Evolutionary conservation across 768 basidiomycete genomes (phyloP).

Genomic region (Rhizopogon vesiculosus): DNA sequence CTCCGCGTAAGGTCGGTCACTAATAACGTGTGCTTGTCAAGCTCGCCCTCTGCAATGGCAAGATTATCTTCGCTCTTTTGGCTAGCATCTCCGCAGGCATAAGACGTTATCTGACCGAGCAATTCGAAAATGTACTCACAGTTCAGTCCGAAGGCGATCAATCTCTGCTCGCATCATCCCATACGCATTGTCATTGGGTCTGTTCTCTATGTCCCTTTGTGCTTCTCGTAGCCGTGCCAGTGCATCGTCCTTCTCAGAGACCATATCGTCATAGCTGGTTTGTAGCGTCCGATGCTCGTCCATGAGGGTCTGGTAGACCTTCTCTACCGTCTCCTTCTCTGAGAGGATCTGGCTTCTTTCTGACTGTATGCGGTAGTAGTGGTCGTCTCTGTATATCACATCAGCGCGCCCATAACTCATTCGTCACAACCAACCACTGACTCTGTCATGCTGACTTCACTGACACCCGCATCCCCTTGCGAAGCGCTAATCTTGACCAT

Average conservation of each 20-base stretch:
- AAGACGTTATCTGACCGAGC: slow-evolving; percentile 9
- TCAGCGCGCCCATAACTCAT: slow-evolving; percentile 8
- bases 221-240: slow-evolving; percentile 56
- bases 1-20: slow-evolving; percentile 73
- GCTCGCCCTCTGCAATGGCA: slow-evolving; percentile 72
- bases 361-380: slow-evolving; percentile 81
- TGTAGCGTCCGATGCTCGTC: slow-evolving; percentile 76
- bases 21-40: slow-evolving; percentile 71
- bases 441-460: slow-evolving; percentile 75
- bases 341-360: slow-evolving; percentile 71
- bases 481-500: slow-evolving; percentile 67
- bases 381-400: slow-evolving; percentile 63
- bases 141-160: slow-evolving; percentile 71
- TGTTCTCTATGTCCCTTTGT: slow-evolving; percentile 54
- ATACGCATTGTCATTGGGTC: slow-evolving; percentile 68
- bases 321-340: slow-evolving; percentile 86
- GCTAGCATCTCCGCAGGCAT: slow-evolving; percentile 42
- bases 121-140: slow-evolving; percentile 56
- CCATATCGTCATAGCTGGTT: slow-evolving; percentile 68
- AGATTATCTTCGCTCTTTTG: slow-evolving; percentile 95
- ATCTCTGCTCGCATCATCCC: slow-evolving; percentile 77
- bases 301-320: slow-evolving; percentile 68
- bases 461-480: slow-evolving; percentile 41
- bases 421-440: slow-evolving; percentile 32
- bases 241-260: slow-evolving; percentile 77